phyloP scores from a whole-genome alignment of 75 land plant genomes.

The Ceratopteris richardii region DNA sequence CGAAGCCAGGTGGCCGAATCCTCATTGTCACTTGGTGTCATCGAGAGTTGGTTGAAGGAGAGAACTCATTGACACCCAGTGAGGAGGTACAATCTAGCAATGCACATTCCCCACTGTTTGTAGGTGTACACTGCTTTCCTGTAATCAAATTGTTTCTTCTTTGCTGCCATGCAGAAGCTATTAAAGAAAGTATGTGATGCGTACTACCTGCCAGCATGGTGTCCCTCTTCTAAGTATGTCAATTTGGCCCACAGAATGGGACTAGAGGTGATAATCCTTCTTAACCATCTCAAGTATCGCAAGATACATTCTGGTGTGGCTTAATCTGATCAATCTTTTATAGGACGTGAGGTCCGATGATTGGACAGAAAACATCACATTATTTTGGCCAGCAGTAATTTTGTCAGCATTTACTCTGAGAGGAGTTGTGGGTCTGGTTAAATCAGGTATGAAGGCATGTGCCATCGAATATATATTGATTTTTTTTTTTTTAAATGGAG shows the following conservation, averaged over 20 bases:
- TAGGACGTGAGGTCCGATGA: constrained; percentile 84
- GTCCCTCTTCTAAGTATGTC: constrained; percentile 81
- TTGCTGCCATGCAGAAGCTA: no score
- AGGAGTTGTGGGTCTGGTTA: constrained; percentile 60
- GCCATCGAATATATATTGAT: no score
- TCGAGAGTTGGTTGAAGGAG: constrained; percentile 69
- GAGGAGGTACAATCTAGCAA: constrained; percentile 52
- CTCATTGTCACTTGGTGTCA: constrained; percentile 99
- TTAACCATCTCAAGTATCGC: neutral
- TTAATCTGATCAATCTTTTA: neutral
- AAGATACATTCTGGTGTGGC: neutral
- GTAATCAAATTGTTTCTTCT: no score
- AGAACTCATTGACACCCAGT: constrained; percentile 49
- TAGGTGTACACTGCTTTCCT: no score
- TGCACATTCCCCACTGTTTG: no score
- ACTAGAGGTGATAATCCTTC: neutral
- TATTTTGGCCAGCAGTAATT: constrained; percentile 98
- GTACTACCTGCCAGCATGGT: constrained; percentile 90
- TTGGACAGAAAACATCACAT: constrained; percentile 88
- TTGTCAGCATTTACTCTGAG: constrained; percentile 72
- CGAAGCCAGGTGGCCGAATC: constrained; percentile 87
- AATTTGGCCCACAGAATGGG: constrained; percentile 47
- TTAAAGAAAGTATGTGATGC: constrained; percentile 74
- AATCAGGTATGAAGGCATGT: neutral
- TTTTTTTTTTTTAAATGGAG: no score